phyloP scores from a whole-genome alignment of 495 filamentous ascomycete species.

The Tuber indicum region DNA sequence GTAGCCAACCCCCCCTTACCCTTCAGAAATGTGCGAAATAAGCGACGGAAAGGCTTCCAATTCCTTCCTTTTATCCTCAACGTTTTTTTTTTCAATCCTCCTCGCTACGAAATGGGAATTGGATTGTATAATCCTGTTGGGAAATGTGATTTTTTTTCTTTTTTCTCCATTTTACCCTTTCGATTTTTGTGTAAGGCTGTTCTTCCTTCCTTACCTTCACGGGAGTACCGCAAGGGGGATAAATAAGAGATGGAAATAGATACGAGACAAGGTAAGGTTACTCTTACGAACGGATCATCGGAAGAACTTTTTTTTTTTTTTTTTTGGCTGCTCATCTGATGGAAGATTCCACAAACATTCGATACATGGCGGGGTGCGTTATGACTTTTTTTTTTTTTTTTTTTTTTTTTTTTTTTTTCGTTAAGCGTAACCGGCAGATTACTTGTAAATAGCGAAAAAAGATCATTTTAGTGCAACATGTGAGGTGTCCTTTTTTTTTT shows the following conservation, averaged over 20 bases:
- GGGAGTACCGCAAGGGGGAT: no score
- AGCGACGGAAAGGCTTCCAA: background rate
- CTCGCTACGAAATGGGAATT: background rate
- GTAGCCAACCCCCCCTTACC: no score
- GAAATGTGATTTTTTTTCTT: no score
- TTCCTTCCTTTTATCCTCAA: background rate
- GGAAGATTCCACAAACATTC: constrained; percentile 29
- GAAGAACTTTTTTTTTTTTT: background rate
- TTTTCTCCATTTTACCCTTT: background rate
- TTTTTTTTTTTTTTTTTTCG: no score
- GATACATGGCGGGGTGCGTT: constrained; percentile 16
- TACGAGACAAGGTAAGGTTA: no score
- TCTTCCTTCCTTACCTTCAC: background rate
- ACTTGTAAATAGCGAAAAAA: no score
- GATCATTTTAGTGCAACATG: background rate
- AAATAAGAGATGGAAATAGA: no score
- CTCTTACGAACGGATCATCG: constrained; percentile 5
- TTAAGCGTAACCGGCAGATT: no score
- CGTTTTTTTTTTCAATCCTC: background rate
- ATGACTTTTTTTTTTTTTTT: no score
- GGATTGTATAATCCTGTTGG: no score
- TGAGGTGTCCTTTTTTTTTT: background rate
- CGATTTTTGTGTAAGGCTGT: background rate
- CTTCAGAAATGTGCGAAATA: background rate
- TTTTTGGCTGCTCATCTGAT: background rate